These are phyloP conservation scores for Limtongia smithiae DNA, from an alignment of 805 yeast species.

Conservation along the genomic window DNA sequence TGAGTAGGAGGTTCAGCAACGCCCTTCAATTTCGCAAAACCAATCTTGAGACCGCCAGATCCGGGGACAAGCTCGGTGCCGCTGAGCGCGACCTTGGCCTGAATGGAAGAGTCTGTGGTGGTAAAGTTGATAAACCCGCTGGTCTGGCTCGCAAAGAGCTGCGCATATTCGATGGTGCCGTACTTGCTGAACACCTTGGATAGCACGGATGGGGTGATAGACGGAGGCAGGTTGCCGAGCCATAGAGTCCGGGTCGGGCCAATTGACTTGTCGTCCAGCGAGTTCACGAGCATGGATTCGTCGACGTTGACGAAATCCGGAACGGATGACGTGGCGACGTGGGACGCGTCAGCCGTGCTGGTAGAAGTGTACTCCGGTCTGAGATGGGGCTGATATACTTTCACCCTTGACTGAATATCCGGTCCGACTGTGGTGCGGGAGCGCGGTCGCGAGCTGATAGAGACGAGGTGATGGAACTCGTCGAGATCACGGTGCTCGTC, in stretches of 20 bases:
- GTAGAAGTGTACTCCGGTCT: constrained; percentile 27
- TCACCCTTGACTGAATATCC: constrained; percentile 25
- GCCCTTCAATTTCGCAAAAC: constrained; percentile 67
- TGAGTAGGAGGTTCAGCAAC: not conserved
- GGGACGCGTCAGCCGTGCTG: no score
- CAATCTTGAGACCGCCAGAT: constrained; percentile 64
- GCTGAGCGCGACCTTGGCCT: constrained; percentile 70
- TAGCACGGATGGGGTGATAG: constrained; percentile 52
- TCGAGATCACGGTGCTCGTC: constrained; percentile 22
- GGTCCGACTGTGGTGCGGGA: constrained; percentile 25
- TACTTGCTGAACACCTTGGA: constrained; percentile 58
- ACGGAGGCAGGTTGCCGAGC: constrained; percentile 73
- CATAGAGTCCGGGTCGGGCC: constrained; percentile 76
- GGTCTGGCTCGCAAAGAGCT: constrained; percentile 48
- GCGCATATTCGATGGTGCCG: constrained; percentile 59
- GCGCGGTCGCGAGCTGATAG: constrained; percentile 18
- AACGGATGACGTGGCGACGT: constrained; percentile 20
- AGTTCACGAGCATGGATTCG: constrained; percentile 18
- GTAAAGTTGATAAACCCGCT: constrained; percentile 70
- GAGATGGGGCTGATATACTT: constrained; percentile 27
- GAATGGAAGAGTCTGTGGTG: constrained; percentile 69
- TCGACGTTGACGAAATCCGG: constrained; percentile 23
- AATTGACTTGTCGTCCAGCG: constrained; percentile 63
- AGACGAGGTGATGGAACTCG: constrained; percentile 2
- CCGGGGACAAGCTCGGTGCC: constrained; percentile 83